Evolutionary conservation across 208 protist genomes (phyloP).

Genomic region (Leptomonas seymouri): DNA sequence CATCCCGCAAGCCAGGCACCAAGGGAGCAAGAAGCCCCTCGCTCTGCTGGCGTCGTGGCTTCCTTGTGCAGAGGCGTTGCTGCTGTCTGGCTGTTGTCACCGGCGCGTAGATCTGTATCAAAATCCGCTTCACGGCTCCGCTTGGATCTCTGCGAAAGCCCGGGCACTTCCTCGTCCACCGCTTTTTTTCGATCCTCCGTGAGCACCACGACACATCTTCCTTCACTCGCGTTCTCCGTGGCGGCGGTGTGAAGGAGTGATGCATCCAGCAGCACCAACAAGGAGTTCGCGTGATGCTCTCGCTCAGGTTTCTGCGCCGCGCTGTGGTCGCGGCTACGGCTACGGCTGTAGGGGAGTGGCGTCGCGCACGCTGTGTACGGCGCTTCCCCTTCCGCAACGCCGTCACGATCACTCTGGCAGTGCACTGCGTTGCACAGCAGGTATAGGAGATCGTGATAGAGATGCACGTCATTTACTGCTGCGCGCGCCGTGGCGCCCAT

Average conservation of each 20-base stretch:
- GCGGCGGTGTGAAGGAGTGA: background rate
- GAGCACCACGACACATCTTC: background rate
- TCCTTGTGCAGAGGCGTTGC: no score
- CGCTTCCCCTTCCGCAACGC: background rate
- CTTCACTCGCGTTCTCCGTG: background rate
- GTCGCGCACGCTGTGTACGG: background rate
- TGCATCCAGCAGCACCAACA: conserved; percentile 23
- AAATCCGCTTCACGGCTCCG: background rate
- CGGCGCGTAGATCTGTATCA: background rate
- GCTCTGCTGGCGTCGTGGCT: no score
- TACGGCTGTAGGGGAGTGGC: background rate
- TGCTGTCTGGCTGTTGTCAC: no score
- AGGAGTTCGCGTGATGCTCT: background rate
- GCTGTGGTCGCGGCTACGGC: background rate
- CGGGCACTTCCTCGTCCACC: background rate
- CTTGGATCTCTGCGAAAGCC: background rate
- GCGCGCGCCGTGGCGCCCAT: no score
- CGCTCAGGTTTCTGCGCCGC: background rate
- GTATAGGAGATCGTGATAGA: conserved; percentile 23
- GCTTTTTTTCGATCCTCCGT: background rate
- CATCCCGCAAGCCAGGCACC: background rate
- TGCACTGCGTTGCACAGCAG: conserved; percentile 7
- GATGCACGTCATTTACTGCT: conserved; percentile 1
- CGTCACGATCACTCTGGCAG: background rate
- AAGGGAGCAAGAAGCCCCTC: background rate